A percentile compares a stretch with the other conserved stretches of the same genome.
These are phyloP conservation scores for Talaromyces sp. DNA, from an alignment of 2,329 filamentous ascomycete species.

Conservation along the genomic window DNA sequence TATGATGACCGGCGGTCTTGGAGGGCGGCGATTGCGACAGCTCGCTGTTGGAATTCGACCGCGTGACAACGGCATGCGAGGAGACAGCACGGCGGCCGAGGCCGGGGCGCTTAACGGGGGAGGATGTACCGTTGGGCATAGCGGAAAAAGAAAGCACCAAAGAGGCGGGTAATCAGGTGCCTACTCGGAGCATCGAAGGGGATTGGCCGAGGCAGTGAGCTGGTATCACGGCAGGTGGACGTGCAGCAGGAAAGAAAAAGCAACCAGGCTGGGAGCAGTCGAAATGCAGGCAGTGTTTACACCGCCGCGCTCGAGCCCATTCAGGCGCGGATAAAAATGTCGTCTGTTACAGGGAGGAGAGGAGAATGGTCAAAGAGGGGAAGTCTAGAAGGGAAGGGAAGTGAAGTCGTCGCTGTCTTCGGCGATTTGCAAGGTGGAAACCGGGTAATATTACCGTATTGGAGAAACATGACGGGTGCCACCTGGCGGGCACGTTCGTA, in stretches of 20 bases:
- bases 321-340: constrained; percentile 3
- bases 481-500: too few relatives aligned
- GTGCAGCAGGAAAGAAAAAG: constrained; percentile 28
- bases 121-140: constrained; percentile 36
- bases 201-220: constrained; percentile 28
- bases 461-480: neutral
- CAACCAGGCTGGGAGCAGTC: constrained; percentile 21
- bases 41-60: constrained; percentile 34
- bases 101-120: constrained; percentile 44
- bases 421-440: constrained; percentile 4
- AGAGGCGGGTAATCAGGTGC: constrained; percentile 25
- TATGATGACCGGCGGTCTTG: constrained; percentile 38
- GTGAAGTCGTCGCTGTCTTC: constrained; percentile 12
- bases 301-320: constrained; percentile 19
- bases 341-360: constrained; percentile 3
- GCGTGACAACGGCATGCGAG: constrained; percentile 44
- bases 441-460: constrained; percentile 10
- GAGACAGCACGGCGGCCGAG: constrained; percentile 44
- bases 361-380: constrained; percentile 3
- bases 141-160: constrained; percentile 19
- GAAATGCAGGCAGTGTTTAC: constrained; percentile 14
- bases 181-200: constrained; percentile 26
- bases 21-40: constrained; percentile 35
- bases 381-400: constrained; percentile 8
- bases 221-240: constrained; percentile 28